phyloP scores from a whole-genome alignment of 371 early-diverging fungal species.

The Mucor racemosus region DNA sequence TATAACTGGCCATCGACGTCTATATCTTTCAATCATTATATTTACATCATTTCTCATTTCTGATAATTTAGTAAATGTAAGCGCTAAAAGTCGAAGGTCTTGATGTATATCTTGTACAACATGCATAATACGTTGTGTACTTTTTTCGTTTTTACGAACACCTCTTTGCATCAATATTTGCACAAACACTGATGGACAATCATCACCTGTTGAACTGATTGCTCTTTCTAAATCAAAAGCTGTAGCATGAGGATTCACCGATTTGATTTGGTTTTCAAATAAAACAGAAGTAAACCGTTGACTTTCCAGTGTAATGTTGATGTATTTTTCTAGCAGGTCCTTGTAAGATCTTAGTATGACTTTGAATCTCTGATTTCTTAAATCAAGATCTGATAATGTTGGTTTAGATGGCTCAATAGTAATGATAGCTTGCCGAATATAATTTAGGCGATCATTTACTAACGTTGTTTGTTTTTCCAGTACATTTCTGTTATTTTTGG shows the following conservation, averaged over 20 bases:
- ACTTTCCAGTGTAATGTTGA: slow-evolving; percentile 18
- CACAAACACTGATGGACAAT: slow-evolving; percentile 25
- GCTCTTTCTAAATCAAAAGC: slow-evolving; percentile 28
- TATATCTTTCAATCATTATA: slow-evolving; percentile 22
- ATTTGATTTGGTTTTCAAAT: slow-evolving; percentile 20
- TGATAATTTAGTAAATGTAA: slow-evolving; percentile 12
- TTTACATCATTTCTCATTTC: slow-evolving; percentile 16
- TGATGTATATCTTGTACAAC: slow-evolving; percentile 23
- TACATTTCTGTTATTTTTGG: not conserved
- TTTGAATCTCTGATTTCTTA: slow-evolving; percentile 22
- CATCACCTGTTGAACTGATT: slow-evolving; percentile 15
- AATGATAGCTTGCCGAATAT: slow-evolving; percentile 7
- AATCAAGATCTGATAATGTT: slow-evolving; percentile 18
- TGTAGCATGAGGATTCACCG: slow-evolving; percentile 23
- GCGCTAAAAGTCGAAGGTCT: slow-evolving; percentile 3
- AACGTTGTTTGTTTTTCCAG: slow-evolving; percentile 7
- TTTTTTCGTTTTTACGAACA: slow-evolving; percentile 15
- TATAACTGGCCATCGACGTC: slow-evolving; percentile 26
- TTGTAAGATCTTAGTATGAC: slow-evolving; percentile 10
- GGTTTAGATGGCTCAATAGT: slow-evolving; percentile 27
- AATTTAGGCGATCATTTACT: not conserved
- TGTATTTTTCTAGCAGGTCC: slow-evolving; percentile 22
- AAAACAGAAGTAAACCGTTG: slow-evolving; percentile 22
- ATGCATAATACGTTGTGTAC: slow-evolving; percentile 13
- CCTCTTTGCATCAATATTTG: slow-evolving; percentile 27